These are phyloP conservation scores for Fonsecaea nubica DNA, from an alignment of 2,329 filamentous ascomycete genomes.

Conservation along the genomic window DNA sequence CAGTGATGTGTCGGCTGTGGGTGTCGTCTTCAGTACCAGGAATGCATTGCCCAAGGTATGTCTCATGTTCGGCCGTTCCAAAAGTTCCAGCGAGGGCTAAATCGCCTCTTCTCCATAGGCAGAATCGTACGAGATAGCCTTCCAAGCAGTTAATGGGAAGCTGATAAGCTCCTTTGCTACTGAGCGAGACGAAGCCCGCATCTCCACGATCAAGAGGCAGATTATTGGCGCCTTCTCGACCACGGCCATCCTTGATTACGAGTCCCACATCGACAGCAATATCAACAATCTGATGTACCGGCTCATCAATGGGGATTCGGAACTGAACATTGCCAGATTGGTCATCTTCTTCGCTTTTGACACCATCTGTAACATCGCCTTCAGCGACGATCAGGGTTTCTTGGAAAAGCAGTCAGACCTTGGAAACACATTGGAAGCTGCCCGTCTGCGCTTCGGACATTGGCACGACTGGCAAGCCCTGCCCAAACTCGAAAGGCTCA, in stretches of 20 bases:
- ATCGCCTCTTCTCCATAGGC: slow-evolving; percentile 1
- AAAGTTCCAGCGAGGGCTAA: not conserved
- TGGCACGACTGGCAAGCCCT: slow-evolving; percentile 23
- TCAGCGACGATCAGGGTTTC: slow-evolving; percentile 21
- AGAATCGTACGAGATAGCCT: slow-evolving; percentile 19
- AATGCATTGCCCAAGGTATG: slow-evolving; percentile 25
- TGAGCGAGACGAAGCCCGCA: slow-evolving; percentile 18
- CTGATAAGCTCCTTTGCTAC: slow-evolving; percentile 13
- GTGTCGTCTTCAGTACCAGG: slow-evolving; percentile 25
- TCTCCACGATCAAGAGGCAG: slow-evolving; percentile 74
- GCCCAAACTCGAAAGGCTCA: slow-evolving; percentile 19
- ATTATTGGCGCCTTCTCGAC: slow-evolving; percentile 69
- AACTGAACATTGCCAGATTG: slow-evolving; percentile 20
- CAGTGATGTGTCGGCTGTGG: slow-evolving; percentile 25
- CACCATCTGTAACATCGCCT: slow-evolving; percentile 28
- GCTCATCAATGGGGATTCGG: not conserved
- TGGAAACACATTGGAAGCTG: slow-evolving; percentile 10
- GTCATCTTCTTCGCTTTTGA: slow-evolving; percentile 24
- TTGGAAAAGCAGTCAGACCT: slow-evolving; percentile 16
- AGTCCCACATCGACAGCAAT: slow-evolving; percentile 73
- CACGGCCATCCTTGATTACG: slow-evolving; percentile 77
- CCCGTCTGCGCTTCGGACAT: slow-evolving; percentile 13
- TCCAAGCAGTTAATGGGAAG: slow-evolving; percentile 25
- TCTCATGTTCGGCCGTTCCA: not conserved
- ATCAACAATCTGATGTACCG: slow-evolving; percentile 20